These are phyloP conservation scores for Colletotrichum cuscutae DNA, from an alignment of 2,329 filamentous ascomycete species.

Conservation along the genomic window DNA sequence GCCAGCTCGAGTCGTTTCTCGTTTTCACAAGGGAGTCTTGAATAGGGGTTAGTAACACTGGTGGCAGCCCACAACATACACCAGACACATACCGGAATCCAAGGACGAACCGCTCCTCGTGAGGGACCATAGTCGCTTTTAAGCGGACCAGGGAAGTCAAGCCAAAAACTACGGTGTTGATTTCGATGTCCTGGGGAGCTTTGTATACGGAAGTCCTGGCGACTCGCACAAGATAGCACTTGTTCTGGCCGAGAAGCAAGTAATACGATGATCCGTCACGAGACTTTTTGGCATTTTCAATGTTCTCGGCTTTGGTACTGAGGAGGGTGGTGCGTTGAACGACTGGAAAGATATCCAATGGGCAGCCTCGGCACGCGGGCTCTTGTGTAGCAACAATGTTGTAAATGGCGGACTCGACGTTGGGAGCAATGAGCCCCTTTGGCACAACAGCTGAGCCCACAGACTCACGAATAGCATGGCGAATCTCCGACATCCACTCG, in stretches of 20 bases:
- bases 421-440: constrained; percentile 53
- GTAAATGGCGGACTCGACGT: constrained; percentile 58
- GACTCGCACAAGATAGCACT: constrained; percentile 63
- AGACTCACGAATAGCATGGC: constrained; percentile 52
- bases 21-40: constrained; percentile 24
- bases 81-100: constrained; percentile 58
- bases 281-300: constrained; percentile 56
- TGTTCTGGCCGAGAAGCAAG: constrained; percentile 63
- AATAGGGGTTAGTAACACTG: constrained; percentile 28
- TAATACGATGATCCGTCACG: constrained; percentile 64
- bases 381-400: constrained; percentile 59
- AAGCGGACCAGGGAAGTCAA: constrained; percentile 63
- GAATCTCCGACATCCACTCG: constrained; percentile 59
- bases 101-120: constrained; percentile 67
- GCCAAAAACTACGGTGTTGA: constrained; percentile 61
- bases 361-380: constrained; percentile 45
- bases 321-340: constrained; percentile 57
- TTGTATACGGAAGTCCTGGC: constrained; percentile 55
- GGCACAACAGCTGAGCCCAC: constrained; percentile 45
- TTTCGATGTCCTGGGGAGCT: constrained; percentile 56
- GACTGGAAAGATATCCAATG: constrained; percentile 60
- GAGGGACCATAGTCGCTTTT: constrained; percentile 59
- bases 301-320: constrained; percentile 51
- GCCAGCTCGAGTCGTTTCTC: constrained; percentile 61
- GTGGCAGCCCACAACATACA: constrained; percentile 34